phyloP scores from a whole-genome alignment of 2,329 filamentous ascomycete genomes.

The Alternaria arbusti region DNA sequence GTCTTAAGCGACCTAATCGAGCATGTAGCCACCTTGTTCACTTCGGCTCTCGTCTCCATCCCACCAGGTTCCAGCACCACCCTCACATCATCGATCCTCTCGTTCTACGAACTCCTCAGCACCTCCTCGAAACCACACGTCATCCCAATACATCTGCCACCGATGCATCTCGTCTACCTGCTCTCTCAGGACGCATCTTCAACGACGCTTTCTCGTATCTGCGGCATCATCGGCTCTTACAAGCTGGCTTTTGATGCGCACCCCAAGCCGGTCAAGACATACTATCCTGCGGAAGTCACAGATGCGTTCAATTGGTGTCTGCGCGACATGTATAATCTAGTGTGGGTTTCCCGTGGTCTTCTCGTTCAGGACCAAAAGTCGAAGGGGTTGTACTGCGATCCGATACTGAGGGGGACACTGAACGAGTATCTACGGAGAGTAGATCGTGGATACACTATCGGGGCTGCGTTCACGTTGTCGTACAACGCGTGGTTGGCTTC shows the following conservation, averaged over 20 bases:
- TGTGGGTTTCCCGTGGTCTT: slow-evolving; percentile 80
- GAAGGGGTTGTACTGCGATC: slow-evolving; percentile 59
- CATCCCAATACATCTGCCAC: slow-evolving; percentile 72
- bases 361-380: slow-evolving; percentile 67
- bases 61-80: slow-evolving; percentile 36
- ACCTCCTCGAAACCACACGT: slow-evolving; percentile 32
- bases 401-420: slow-evolving; percentile 53
- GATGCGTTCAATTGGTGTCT: slow-evolving; percentile 81
- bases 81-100: slow-evolving; percentile 61
- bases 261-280: slow-evolving; percentile 52
- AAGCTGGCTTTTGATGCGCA: slow-evolving; percentile 76
- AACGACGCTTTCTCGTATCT: slow-evolving; percentile 71
- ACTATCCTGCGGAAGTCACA: slow-evolving; percentile 38
- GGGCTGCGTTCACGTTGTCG: slow-evolving; percentile 55
- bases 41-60: slow-evolving; percentile 38
- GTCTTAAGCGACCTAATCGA: slow-evolving; percentile 40
- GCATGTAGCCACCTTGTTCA: slow-evolving; percentile 42
- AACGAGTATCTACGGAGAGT: slow-evolving; percentile 51
- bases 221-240: slow-evolving; percentile 72
- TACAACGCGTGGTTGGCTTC: slow-evolving; percentile 54
- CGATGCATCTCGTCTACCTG: slow-evolving; percentile 71
- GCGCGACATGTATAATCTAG: slow-evolving; percentile 84
- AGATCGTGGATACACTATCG: slow-evolving; percentile 48
- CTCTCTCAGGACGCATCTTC: slow-evolving; percentile 71
- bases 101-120: slow-evolving; percentile 72